These are phyloP conservation scores for Emericellopsis cladophorae DNA, from an alignment of 2,329 filamentous ascomycete genomes.

Conservation along the genomic window DNA sequence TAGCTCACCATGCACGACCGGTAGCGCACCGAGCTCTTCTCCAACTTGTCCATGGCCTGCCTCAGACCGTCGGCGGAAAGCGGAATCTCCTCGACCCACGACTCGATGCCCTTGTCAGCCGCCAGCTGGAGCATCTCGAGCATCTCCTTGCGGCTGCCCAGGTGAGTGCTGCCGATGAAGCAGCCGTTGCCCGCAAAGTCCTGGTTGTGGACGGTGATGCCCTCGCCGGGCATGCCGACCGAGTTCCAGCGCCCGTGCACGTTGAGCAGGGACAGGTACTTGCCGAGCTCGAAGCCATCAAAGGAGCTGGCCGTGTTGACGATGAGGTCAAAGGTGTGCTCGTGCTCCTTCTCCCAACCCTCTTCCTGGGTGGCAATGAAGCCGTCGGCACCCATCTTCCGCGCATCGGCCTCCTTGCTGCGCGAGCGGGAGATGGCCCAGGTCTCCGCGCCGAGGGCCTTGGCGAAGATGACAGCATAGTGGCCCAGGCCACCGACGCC, in stretches of 20 bases:
- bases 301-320: constrained; percentile 62
- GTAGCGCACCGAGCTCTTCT: constrained; percentile 60
- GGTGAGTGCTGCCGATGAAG: constrained; percentile 57
- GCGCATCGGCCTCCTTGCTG: constrained; percentile 46
- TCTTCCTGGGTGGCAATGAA: constrained; percentile 45
- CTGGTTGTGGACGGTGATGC: constrained; percentile 60
- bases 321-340: constrained; percentile 62
- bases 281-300: constrained; percentile 52
- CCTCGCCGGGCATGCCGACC: constrained; percentile 65
- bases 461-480: constrained; percentile 57
- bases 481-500: constrained; percentile 62
- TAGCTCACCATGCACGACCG: constrained; percentile 63
- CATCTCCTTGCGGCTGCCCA: constrained; percentile 59
- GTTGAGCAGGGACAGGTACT: constrained; percentile 70
- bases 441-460: constrained; percentile 50
- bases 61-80: constrained; percentile 61
- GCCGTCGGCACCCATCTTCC: constrained; percentile 46
- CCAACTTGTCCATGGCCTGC: constrained; percentile 55
- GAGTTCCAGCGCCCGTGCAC: constrained; percentile 71
- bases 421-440: constrained; percentile 50
- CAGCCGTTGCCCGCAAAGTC: constrained; percentile 64
- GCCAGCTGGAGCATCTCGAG: constrained; percentile 61
- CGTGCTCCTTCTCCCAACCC: constrained; percentile 43
- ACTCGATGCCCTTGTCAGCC: constrained; percentile 54
- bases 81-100: constrained; percentile 61